These are phyloP conservation scores for Paecilomyces sp. DNA, from an alignment of 2,329 filamentous ascomycete genomes.

Conservation along the genomic window DNA sequence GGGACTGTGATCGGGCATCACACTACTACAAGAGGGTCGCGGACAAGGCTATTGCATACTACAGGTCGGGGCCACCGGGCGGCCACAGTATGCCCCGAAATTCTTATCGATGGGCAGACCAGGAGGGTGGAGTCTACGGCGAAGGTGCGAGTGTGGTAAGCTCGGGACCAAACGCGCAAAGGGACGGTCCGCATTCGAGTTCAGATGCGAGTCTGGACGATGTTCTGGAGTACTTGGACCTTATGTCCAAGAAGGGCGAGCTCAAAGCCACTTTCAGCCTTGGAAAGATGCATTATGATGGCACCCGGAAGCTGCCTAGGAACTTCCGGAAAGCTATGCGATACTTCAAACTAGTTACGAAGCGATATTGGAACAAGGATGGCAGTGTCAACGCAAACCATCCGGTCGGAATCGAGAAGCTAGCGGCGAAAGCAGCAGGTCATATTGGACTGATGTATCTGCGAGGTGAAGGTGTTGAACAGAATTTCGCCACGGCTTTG, in stretches of 20 bases:
- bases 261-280: conserved; percentile 80
- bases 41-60: conserved; percentile 84
- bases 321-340: conserved; percentile 67
- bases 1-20: conserved; percentile 76
- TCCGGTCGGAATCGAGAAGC: conserved; percentile 64
- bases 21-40: conserved; percentile 90
- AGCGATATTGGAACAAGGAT: conserved; percentile 73
- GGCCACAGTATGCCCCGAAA: conserved; percentile 72
- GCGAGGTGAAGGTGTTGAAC: conserved; percentile 74
- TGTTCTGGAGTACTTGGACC: conserved; percentile 85
- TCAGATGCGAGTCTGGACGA: conserved; percentile 84
- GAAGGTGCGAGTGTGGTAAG: conserved; percentile 89
- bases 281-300: conserved; percentile 82
- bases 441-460: conserved; percentile 86
- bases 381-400: conserved; percentile 66
- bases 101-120: conserved; percentile 80
- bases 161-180: conserved; percentile 73
- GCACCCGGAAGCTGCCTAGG: conserved; percentile 64
- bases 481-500: conserved; percentile 68
- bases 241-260: conserved; percentile 85
- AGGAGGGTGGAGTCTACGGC: conserved; percentile 86
- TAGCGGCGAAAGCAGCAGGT: conserved; percentile 75
- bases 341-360: conserved; percentile 74
- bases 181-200: conserved; percentile 66
- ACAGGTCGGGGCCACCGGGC: conserved; percentile 82